Conservation (phyloP, 2,329 filamentous ascomycete genomes). For the Metarhizium rileyi region DNA sequence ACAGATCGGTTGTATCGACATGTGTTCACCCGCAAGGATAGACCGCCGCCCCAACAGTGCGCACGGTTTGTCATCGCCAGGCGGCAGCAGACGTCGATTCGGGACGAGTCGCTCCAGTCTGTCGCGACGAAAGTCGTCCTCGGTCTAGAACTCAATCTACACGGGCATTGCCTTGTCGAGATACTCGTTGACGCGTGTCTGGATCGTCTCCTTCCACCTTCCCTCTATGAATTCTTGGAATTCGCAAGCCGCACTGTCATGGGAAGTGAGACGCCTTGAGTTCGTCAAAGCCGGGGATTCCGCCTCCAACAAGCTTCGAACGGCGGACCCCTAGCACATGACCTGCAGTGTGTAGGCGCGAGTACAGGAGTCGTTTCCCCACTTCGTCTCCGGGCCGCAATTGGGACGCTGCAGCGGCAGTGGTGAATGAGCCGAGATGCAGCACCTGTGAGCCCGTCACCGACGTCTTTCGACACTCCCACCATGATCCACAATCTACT, state of each 20-base stretch:
- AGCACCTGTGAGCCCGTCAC: conserved; percentile 41
- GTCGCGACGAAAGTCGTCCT: conserved; percentile 46
- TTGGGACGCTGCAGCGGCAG: conserved; percentile 7
- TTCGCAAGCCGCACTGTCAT: conserved; percentile 54
- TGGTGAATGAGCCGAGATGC: conserved; percentile 53
- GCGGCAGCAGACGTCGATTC: conserved; percentile 31
- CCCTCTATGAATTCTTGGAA: conserved; percentile 59
- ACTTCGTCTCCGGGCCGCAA: conserved; percentile 36
- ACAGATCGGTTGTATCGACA: conserved; percentile 48
- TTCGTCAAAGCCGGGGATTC: conserved; percentile 49
- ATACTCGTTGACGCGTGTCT: conserved; percentile 49
- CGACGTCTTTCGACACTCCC: too few relatives aligned
- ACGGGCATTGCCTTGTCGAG: conserved; percentile 47
- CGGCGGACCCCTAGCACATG: conserved; percentile 61
- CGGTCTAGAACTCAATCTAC: conserved; percentile 55
- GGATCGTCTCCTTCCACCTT: conserved; percentile 52
- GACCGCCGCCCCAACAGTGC: conserved; percentile 56
- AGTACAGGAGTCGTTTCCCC: conserved; percentile 52
- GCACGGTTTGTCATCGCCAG: conserved; percentile 47
- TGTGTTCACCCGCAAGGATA: conserved; percentile 73
- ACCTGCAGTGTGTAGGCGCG: conserved; percentile 62
- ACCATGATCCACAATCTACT: too few relatives aligned
- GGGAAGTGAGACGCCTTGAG: conserved; percentile 65
- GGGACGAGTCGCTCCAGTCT: conserved; percentile 47
- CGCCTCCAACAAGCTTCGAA: conserved; percentile 45